Evolutionary conservation across 768 basidiomycete species (phyloP), one percentile per base, ranked within the genome.

Genomic region (Rhodosporidiobolus odoratus): DNA sequence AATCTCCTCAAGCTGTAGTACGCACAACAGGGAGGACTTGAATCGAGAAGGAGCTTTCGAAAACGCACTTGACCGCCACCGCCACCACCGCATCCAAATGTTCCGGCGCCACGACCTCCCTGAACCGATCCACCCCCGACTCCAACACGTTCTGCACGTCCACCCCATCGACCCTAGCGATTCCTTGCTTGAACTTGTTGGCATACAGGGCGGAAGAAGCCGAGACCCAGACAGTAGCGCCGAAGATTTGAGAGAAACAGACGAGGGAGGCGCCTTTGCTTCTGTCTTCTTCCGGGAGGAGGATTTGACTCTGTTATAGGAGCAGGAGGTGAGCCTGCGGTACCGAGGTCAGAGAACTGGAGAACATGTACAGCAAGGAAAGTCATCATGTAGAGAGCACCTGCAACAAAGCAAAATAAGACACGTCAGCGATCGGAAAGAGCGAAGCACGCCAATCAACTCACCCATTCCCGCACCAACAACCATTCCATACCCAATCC

Each of bases 231-330:
- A 69, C 45, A 13, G 72, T 73, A 4, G 63, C 72, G 17, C 67
- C 65, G 25, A 60, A 60, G 50, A 68, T 69, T 56, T 73, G 72
- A 30, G 35, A 58, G 64, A 68, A 73, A 59, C 66, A 68, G 3
- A 72, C 71, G 35, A 64, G 60, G 16, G 67, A 59, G 12, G 66
- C 59, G 30, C 58, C 58, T 48, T 63, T 64, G n/a, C 38, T 34
- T 16, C 45, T n/a, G 63, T 65, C 66, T 21, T 25, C 38, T 17
- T 58, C 45, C 21, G 40, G 27, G 43, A 54, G 40, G 17, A 60
- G 58, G 58, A 54, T 66, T 23, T 38, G 69, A 13, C 37, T 58
- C 32, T n/a, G n/a, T n/a, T 66, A 57, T 37, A 21, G 2, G 30
- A 32, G 53, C 17, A 35, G 32, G 2, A 19, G 25, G 3, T 32